Percentiles rank a stretch among this genome's conserved stretches.
These are phyloP conservation scores for Thymus quinquecostatus DNA, from an alignment of 257 asterid species.

Conservation along the genomic window DNA sequence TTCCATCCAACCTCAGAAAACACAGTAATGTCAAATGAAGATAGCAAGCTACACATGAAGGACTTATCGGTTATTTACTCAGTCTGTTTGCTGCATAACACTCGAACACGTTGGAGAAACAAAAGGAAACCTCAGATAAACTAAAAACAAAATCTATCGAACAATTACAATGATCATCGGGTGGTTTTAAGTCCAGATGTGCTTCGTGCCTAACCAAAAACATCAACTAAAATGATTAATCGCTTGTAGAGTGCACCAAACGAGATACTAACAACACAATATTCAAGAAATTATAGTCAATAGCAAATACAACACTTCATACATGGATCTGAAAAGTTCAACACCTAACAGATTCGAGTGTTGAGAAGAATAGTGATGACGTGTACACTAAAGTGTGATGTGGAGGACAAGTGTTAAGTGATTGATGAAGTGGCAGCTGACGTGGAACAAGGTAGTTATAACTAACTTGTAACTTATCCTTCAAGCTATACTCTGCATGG, in stretches of 20 bases:
- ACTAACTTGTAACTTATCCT: too few species aligned
- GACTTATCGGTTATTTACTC: not conserved
- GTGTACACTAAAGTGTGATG: not conserved
- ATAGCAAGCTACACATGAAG: not conserved
- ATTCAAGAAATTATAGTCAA: not conserved
- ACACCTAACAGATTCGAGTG: constrained; percentile 15
- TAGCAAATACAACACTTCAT: constrained; percentile 7
- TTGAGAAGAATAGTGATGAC: constrained; percentile 3
- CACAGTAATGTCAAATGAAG: not conserved
- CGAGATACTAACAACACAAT: constrained; percentile 2
- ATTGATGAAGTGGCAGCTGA: not conserved
- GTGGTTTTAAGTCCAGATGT: too few species aligned
- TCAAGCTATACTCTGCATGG: too few species aligned
- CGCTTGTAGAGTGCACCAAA: constrained; percentile 7
- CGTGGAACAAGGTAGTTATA: too few species aligned
- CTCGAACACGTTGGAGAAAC: not conserved
- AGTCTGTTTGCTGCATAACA: constrained; percentile 9
- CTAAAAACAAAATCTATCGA: too few species aligned
- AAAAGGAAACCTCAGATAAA: not conserved
- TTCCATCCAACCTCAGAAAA: constrained; percentile 19
- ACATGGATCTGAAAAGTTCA: constrained; percentile 20
- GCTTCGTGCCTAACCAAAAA: too few species aligned
- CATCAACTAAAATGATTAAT: not conserved
- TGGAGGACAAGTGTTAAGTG: too few species aligned
- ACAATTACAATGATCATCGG: too few species aligned